A percentile compares a stretch with the other conserved stretches of the same genome.
phyloP scores from a whole-genome alignment of 768 basidiomycete genomes.

The Lentinula aciculospora region DNA sequence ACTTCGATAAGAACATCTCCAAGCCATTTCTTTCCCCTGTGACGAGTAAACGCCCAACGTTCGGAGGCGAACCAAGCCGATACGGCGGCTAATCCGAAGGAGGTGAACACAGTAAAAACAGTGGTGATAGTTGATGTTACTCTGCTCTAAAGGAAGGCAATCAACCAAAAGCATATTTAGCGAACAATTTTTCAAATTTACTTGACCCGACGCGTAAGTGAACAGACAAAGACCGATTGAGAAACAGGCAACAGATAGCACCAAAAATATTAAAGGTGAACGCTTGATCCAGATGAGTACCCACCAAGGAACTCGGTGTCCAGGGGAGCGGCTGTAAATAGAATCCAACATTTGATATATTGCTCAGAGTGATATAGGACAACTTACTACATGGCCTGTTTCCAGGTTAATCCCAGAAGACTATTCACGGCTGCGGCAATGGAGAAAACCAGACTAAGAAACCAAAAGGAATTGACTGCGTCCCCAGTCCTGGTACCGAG shows the following conservation, averaged over 20 bases:
- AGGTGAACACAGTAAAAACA: slow-evolving; percentile 70
- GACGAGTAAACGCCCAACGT: slow-evolving; percentile 55
- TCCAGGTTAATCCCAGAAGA: slow-evolving; percentile 73
- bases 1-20: slow-evolving; percentile 51
- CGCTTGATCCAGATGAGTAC: slow-evolving; percentile 85
- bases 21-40: slow-evolving; percentile 67
- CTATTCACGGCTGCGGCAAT: slow-evolving; percentile 76
- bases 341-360: slow-evolving; percentile 5
- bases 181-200: slow-evolving; percentile 22
- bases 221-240: slow-evolving; percentile 75
- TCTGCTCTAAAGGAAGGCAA: slow-evolving; percentile 31
- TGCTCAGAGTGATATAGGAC: slow-evolving; percentile 3
- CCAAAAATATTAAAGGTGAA: slow-evolving; percentile 77
- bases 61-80: slow-evolving; percentile 73
- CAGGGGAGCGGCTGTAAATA: slow-evolving; percentile 56
- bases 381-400: slow-evolving; percentile 77
- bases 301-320: slow-evolving; percentile 78
- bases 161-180: not conserved
- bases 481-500: slow-evolving; percentile 30
- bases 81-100: slow-evolving; percentile 64
- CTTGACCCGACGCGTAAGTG: slow-evolving; percentile 69
- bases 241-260: slow-evolving; percentile 80
- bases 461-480: slow-evolving; percentile 71
- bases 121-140: slow-evolving; percentile 70
- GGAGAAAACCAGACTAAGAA: slow-evolving; percentile 69